Evolutionary conservation across 192 early-diverging fungal genomes (phyloP).

Genomic region (Rhizophagus prolifer): DNA sequence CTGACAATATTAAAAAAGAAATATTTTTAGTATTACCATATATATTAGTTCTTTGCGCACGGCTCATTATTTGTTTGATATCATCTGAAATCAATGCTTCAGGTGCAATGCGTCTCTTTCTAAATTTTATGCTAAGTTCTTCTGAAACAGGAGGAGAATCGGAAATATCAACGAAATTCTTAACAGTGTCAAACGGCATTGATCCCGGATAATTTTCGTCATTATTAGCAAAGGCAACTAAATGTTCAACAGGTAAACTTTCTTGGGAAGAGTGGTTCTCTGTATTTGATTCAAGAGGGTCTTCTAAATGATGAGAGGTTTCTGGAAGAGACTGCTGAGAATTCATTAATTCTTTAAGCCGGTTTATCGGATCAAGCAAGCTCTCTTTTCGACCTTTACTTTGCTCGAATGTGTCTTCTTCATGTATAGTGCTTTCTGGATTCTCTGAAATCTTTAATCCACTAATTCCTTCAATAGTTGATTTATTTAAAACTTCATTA

Average conservation of each 20-base stretch:
- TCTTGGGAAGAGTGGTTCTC: not conserved
- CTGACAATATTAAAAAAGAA: too few relatives aligned
- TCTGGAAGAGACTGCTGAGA: not conserved
- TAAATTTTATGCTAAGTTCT: not conserved
- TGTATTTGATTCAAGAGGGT: not conserved
- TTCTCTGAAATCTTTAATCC: not conserved
- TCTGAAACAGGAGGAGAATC: not conserved
- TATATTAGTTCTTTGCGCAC: constrained; percentile 12
- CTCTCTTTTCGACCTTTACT: not conserved
- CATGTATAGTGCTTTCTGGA: not conserved
- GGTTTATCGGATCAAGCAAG: constrained; percentile 14
- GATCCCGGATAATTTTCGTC: not conserved
- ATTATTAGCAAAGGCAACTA: not conserved
- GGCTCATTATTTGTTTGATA: constrained; percentile 23
- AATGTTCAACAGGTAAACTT: not conserved
- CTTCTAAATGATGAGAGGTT: not conserved
- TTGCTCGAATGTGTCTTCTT: not conserved
- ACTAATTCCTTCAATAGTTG: not conserved
- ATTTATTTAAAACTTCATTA: not conserved
- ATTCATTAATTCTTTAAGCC: constrained; percentile 24
- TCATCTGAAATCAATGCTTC: constrained; percentile 3
- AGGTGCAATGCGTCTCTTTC: not conserved
- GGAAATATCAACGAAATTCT: not conserved
- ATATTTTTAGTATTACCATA: constrained; percentile 10
- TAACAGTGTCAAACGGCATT: not conserved